A percentile compares a stretch with the other conserved stretches of the same genome.
Evolutionary conservation across 495 filamentous ascomycete genomes (phyloP).

Genomic region (Neohortaea acidophila): DNA sequence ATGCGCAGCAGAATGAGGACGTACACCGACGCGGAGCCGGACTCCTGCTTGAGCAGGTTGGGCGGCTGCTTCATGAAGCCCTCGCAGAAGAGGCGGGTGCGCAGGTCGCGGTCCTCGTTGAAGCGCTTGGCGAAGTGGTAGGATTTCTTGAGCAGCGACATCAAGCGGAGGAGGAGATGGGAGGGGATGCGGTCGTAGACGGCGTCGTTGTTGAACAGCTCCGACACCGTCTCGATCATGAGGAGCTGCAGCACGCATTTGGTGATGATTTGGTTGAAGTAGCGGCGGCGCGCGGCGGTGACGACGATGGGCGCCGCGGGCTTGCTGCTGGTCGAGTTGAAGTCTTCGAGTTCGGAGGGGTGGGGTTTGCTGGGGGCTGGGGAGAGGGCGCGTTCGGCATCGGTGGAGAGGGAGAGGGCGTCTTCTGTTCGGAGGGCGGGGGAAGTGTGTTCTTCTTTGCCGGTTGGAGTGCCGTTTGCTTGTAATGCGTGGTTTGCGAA

Average conservation of each 20-base stretch:
- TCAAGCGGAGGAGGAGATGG: conserved; percentile 71
- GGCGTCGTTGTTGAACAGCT: conserved; percentile 91
- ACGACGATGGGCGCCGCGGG: conserved; percentile 77
- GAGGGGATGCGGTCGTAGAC: conserved; percentile 91
- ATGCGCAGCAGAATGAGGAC: conserved; percentile 88
- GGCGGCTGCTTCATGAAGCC: conserved; percentile 99
- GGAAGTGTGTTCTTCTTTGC: conserved; percentile 8
- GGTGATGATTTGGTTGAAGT: conserved; percentile 99
- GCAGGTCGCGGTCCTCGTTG: conserved; percentile 90
- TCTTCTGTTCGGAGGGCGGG: conserved; percentile 1
- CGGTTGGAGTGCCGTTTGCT: conserved; percentile 25
- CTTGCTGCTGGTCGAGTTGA: conserved; percentile 41
- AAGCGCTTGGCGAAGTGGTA: conserved; percentile 94
- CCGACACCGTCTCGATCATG: conserved; percentile 98
- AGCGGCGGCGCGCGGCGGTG: conserved; percentile 79
- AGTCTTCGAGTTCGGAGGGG: conserved; percentile 55
- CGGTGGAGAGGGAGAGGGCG: conserved; percentile 8
- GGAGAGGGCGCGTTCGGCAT: conserved; percentile 12
- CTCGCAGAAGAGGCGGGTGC: conserved; percentile 87
- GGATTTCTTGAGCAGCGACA: conserved; percentile 83
- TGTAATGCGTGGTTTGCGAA: conserved; percentile 23
- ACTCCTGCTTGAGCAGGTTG: conserved; percentile 96
- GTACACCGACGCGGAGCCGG: conserved; percentile 80
- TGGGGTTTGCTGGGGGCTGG: conserved; percentile 14
- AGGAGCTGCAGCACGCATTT: conserved; percentile 92